Evolutionary conservation across 2,329 filamentous ascomycete genomes (phyloP).

Genomic region (Colletotrichum higginsianum): DNA sequence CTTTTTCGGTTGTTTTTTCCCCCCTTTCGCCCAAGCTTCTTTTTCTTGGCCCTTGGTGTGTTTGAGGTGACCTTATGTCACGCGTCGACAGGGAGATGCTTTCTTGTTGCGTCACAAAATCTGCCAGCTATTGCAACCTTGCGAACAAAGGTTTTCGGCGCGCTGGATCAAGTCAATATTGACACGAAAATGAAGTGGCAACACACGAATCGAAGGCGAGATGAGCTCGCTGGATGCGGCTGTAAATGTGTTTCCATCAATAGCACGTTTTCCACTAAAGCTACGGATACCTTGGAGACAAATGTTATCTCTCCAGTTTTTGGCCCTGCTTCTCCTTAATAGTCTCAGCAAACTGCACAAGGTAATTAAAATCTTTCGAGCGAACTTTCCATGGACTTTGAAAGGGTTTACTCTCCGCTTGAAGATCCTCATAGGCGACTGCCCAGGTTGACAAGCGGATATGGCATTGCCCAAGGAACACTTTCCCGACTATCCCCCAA

Average conservation of each 20-base stretch:
- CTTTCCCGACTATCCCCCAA: background rate
- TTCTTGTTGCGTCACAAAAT: conserved; percentile 32
- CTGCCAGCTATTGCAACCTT: conserved; percentile 19
- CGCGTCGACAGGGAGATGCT: conserved; percentile 36
- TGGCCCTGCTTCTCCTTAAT: too few species aligned
- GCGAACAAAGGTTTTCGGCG: conserved; percentile 21
- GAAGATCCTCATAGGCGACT: background rate
- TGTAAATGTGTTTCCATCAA: too few species aligned
- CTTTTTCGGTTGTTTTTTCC: conserved; percentile 9
- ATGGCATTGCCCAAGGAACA: background rate
- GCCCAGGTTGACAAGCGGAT: background rate
- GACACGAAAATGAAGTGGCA: background rate
- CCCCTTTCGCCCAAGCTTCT: conserved; percentile 8
- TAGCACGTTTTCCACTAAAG: too few species aligned
- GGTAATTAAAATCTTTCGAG: too few species aligned
- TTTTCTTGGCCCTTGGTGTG: conserved; percentile 7
- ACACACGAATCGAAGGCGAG: background rate
- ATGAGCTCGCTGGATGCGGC: background rate
- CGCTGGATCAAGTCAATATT: conserved; percentile 7
- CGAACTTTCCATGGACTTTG: background rate
- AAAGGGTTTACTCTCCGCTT: background rate
- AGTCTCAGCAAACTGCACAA: too few species aligned
- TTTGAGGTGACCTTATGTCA: conserved; percentile 16
- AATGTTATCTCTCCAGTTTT: too few species aligned
- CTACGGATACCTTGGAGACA: too few species aligned